Evolutionary conservation across 2,329 filamentous ascomycete species (phyloP), one percentile per base, ranked within the genome.

Genomic region (Allantophomopsis lycopodina): DNA sequence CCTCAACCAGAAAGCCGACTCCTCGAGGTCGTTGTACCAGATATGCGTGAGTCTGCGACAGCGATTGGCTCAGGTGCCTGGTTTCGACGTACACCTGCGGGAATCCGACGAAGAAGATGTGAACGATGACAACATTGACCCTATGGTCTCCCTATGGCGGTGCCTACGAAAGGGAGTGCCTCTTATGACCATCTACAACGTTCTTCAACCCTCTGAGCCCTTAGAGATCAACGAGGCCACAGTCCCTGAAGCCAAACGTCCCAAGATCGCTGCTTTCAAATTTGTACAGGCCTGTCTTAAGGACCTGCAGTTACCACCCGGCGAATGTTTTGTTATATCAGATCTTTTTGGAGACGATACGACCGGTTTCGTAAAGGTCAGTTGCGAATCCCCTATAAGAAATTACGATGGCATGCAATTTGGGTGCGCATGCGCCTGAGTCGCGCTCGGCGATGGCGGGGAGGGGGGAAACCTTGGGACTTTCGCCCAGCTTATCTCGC

Each of bases 1-100:
- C 59, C 94, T 98, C 69, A 98, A 98, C 63, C 84, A 89, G 61
- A 83, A 85, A 58, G 91, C 88, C 57, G 88, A 94, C 58, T 88
- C 91, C 48, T 85, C 84, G 41, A 74, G 81, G 43, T 95, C 88
- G 10, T 75, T 98, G 17, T 98, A 94, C 61, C 89, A 96, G 61
- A 94, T 94, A 59, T 96, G 91, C 59, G 73, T 94, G 49, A 78
- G 80, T 40, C 68, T 96, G 44, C 85, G 84, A 57, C 78, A 81
- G 62, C 78, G 91, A 46, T 67, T 98, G 44, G 71, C 78, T 41
- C 80, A 82, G 48, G 87, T 96, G 7, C 87, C 87, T 4, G 82
- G 76, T 42, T 95, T 96, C 56, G 78, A 86, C 46, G 66, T 69
- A 14, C 81, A 82, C 56, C 64, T 94, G 51, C 66, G 73, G 39